phyloP scores from a whole-genome alignment of 805 yeast genomes.

The Hanseniaspora jakobsenii region DNA sequence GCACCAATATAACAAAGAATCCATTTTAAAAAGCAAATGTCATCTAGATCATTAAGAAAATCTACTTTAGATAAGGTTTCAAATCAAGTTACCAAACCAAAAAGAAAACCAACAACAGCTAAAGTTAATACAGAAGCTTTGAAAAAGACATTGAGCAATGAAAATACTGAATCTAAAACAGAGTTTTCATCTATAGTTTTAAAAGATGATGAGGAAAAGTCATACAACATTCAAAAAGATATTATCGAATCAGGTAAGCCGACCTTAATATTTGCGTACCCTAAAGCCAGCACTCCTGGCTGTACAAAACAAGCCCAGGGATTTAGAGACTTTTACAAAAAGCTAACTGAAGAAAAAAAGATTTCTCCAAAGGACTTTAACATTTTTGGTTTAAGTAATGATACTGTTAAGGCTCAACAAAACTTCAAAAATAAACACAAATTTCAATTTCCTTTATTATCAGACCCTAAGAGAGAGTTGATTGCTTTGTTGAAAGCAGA shows the following conservation, averaged over 20 bases:
- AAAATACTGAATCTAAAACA: neutral
- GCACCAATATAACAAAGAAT: no score
- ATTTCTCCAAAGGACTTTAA: slow-evolving; percentile 36
- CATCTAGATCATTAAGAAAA: slow-evolving; percentile 5
- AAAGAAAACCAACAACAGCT: neutral
- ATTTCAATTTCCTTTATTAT: slow-evolving; percentile 59
- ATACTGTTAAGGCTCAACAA: slow-evolving; percentile 65
- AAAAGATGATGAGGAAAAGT: slow-evolving; percentile 10
- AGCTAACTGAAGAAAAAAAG: slow-evolving; percentile 30
- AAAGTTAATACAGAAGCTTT: neutral
- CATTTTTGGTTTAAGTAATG: slow-evolving; percentile 76
- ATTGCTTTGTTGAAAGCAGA: slow-evolving; percentile 72
- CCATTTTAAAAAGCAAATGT: neutral
- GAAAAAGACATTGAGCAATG: neutral
- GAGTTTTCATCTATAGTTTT: slow-evolving; percentile 43
- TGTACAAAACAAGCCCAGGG: slow-evolving; percentile 93
- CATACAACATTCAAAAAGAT: slow-evolving; percentile 30
- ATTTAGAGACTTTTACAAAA: slow-evolving; percentile 53
- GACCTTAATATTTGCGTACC: slow-evolving; percentile 62
- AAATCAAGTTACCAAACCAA: neutral
- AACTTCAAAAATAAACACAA: slow-evolving; percentile 60
- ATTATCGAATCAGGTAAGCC: slow-evolving; percentile 33
- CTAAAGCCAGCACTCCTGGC: slow-evolving; percentile 89
- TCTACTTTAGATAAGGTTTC: neutral
- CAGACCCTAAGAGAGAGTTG: slow-evolving; percentile 62